A percentile compares a stretch with the other conserved stretches of the same genome.
phyloP scores from a whole-genome alignment of 2,329 filamentous ascomycete genomes.

The Amphichorda felina region DNA sequence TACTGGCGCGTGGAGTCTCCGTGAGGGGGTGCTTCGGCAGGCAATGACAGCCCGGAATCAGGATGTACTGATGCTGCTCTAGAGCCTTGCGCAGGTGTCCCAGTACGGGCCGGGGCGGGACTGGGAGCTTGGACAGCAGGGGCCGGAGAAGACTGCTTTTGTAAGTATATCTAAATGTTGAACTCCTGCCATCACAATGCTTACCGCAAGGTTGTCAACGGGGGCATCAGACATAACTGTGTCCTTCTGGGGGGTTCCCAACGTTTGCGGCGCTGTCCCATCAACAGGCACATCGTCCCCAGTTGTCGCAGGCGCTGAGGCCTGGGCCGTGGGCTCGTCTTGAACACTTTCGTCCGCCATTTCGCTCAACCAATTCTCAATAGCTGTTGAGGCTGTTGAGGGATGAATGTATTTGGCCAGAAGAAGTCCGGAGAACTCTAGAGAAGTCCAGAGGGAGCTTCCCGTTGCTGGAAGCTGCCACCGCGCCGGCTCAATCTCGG shows the following conservation, averaged over 20 bases:
- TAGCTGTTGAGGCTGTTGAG: too few relatives aligned
- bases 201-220: slow-evolving; percentile 26
- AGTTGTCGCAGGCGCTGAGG: slow-evolving; percentile 2
- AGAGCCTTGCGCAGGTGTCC: slow-evolving; percentile 38
- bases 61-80: slow-evolving; percentile 46
- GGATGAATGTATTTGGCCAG: too few relatives aligned
- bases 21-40: slow-evolving; percentile 47
- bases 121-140: slow-evolving; percentile 24
- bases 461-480: background rate
- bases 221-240: slow-evolving; percentile 30
- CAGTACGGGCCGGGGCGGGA: slow-evolving; percentile 29
- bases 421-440: too few relatives aligned
- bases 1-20: slow-evolving; percentile 61
- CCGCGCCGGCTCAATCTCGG: slow-evolving; percentile 4
- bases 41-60: slow-evolving; percentile 40
- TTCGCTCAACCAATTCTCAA: background rate
- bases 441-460: background rate
- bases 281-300: background rate
- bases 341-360: slow-evolving; percentile 19
- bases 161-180: background rate
- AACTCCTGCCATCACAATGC: slow-evolving; percentile 3
- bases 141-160: slow-evolving; percentile 23
- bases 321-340: slow-evolving; percentile 8
- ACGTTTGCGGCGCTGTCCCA: slow-evolving; percentile 1
- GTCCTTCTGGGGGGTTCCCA: slow-evolving; percentile 20